Conservation (phyloP, 805 yeast species). For the Grigorovia transvaalensis region DNA sequence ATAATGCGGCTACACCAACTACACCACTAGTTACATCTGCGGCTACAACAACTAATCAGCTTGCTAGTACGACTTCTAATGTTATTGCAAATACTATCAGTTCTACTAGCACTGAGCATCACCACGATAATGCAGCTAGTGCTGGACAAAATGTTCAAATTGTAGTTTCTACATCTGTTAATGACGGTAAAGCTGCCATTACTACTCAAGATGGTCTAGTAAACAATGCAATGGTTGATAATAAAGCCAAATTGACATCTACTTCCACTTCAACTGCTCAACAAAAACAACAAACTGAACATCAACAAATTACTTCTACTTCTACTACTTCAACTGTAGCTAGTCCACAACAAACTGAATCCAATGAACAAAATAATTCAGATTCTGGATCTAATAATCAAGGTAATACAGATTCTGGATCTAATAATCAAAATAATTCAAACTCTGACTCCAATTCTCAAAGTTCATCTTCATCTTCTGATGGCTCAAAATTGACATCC, state of each 20-base stretch:
- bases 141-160: neutral
- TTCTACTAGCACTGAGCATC: neutral
- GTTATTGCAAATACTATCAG: neutral
- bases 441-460: slow-evolving; percentile 3
- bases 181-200: slow-evolving; percentile 4
- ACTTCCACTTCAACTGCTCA: neutral
- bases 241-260: neutral
- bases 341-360: slow-evolving; percentile 3
- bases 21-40: slow-evolving; percentile 7
- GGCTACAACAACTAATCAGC: slow-evolving; percentile 5
- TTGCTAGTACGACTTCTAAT: neutral
- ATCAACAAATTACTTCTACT: slow-evolving; percentile 4
- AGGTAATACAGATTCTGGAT: neutral
- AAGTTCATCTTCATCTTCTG: slow-evolving; percentile 9
- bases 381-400: slow-evolving; percentile 3
- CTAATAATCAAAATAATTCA: neutral
- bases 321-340: slow-evolving; percentile 2
- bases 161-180: slow-evolving; percentile 4
- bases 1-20: slow-evolving; percentile 3
- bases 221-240: neutral
- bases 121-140: neutral
- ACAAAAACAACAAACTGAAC: slow-evolving; percentile 1
- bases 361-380: neutral
- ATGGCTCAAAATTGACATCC: slow-evolving; percentile 20
- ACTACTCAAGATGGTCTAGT: neutral